Conservation (phyloP, 352 stramenopile species). For the Phytophthora megakarya region DNA sequence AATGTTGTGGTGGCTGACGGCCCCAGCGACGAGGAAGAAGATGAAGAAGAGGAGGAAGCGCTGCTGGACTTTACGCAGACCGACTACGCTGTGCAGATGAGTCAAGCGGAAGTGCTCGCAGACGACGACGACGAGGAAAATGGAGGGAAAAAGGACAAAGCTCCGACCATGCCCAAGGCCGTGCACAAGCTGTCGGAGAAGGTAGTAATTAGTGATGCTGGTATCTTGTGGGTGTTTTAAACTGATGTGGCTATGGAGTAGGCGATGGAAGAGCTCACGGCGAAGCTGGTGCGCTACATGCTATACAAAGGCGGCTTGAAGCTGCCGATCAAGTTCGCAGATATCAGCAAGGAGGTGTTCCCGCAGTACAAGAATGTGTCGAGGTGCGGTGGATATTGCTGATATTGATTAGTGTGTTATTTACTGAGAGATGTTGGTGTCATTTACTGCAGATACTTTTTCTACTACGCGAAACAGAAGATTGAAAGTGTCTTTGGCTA, state of each 20-base stretch:
- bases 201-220: constrained; percentile 18
- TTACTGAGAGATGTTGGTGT: neutral
- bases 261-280: constrained; percentile 73
- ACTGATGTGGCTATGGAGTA: constrained; percentile 21
- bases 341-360: constrained; percentile 87
- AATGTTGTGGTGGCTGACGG: constrained; percentile 34
- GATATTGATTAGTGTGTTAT: neutral
- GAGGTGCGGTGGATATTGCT: constrained; percentile 31
- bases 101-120: constrained; percentile 34
- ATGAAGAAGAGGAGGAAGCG: constrained; percentile 47
- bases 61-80: constrained; percentile 81
- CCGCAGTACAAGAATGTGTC: constrained; percentile 82
- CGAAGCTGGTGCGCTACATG: constrained; percentile 82
- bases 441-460: constrained; percentile 64
- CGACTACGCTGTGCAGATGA: constrained; percentile 67
- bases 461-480: constrained; percentile 76
- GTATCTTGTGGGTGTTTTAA: neutral
- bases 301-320: constrained; percentile 85
- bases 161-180: constrained; percentile 40
- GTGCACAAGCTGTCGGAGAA: constrained; percentile 63
- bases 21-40: constrained; percentile 29
- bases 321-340: constrained; percentile 75
- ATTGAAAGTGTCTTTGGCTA: constrained; percentile 82
- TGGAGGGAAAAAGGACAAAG: constrained; percentile 40
- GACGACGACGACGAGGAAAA: constrained; percentile 40